Evolutionary conservation across 768 basidiomycete genomes (phyloP), one percentile per base, ranked within the genome.

Genomic region (Polyporus arcularius): DNA sequence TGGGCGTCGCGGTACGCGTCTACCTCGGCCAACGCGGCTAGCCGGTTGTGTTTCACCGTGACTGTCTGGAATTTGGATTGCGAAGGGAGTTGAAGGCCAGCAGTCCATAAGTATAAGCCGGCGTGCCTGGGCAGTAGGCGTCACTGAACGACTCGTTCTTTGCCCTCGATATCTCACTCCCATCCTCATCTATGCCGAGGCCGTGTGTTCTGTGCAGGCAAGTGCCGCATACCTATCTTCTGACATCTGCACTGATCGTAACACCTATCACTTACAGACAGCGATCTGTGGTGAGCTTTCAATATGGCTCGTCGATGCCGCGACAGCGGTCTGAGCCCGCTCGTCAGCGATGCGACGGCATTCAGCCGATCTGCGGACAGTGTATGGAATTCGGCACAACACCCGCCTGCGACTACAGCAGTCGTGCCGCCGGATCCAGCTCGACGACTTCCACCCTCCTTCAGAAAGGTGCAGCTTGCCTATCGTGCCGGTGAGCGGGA

Each of bases 391-490:
- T 51, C 11, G 50, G 50, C 16, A 12, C 50, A 16, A 16, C 12
- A 14, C 1, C 9, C 32, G n/a, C 7, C 14, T 51, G 50, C 32
- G 50, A 51, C 32, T 51, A 35, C 15, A 51, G 50, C 14, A 38
- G 50, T 10, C 50, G 50, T 18, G 50, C 50, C 8, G 16, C 32
- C 10, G 31, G 31, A 4, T 16, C 31, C 2, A 50, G 49, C 49
- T 14, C 12, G 16, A 51, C 3, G 16, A 4, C 31, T 18, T 28
- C 50, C 15, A 16, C 41, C 40, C 49, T 53, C n/a, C 42, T 55
- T 6, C 42, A 47, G 38, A 55, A 55, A n/a, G 54, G 54, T 1
- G 43, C 46, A 18, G 54, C 54, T 4, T 55, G 54, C 16, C 43
- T 55, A 18, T 42, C 54, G 15, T 55, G 54, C n/a, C 43, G 54